Evolutionary conservation across 495 filamentous ascomycete species (phyloP).

Genomic region (Amniculicola lignicola): DNA sequence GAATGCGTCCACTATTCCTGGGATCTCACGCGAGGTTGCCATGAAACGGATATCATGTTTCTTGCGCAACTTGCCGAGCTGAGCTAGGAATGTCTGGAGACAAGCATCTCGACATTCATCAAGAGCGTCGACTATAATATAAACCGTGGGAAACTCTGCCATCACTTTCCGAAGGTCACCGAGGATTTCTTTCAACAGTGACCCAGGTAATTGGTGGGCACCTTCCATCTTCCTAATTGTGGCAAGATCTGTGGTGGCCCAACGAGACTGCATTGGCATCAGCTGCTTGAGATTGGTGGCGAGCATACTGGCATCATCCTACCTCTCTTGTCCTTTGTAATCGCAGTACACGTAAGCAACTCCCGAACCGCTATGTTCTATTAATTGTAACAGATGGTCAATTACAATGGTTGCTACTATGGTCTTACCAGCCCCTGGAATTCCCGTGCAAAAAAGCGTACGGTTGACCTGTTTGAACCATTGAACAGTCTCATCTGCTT

Average conservation of each 20-base stretch:
- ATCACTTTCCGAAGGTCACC: slow-evolving; percentile 32
- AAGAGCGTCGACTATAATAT: slow-evolving; percentile 49
- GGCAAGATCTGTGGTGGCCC: slow-evolving; percentile 7
- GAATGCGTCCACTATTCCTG: slow-evolving; percentile 14
- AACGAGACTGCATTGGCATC: slow-evolving; percentile 35
- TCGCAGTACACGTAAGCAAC: slow-evolving; percentile 47
- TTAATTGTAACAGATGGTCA: slow-evolving; percentile 28
- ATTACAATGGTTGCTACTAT: slow-evolving; percentile 34
- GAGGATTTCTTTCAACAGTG: background rate
- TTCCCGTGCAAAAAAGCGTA: slow-evolving; percentile 42
- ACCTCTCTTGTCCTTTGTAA: slow-evolving; percentile 38
- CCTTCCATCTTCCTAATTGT: background rate
- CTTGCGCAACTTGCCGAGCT: slow-evolving; percentile 37
- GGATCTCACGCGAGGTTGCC: slow-evolving; percentile 21
- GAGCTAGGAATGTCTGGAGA: slow-evolving; percentile 36
- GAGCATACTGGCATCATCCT: slow-evolving; percentile 39
- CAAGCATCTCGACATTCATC: slow-evolving; percentile 45
- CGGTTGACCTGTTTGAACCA: slow-evolving; percentile 35
- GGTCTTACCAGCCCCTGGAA: slow-evolving; percentile 38
- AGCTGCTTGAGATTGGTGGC: slow-evolving; percentile 44
- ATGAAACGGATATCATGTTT: slow-evolving; percentile 28
- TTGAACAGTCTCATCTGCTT: slow-evolving; percentile 37
- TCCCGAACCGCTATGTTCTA: slow-evolving; percentile 25
- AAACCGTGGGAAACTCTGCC: slow-evolving; percentile 33
- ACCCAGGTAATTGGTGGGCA: background rate